Conservation (phyloP, 345 rosid genomes). For the Passiflora organensis region DNA sequence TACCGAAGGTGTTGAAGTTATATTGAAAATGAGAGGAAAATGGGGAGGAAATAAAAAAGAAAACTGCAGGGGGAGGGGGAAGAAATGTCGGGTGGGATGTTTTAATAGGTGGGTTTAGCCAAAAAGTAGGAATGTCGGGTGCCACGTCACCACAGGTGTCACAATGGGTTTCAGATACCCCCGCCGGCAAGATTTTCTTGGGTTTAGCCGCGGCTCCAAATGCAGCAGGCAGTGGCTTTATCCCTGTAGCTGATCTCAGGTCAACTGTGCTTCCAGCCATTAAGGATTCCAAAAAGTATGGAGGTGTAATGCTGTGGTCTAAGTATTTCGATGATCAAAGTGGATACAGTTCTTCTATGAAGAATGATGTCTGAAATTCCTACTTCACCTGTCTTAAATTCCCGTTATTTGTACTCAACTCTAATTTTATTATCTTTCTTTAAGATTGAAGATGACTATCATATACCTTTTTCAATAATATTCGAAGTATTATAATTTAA, state of each 20-base stretch:
- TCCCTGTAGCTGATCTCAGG: background rate
- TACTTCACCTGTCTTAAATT: background rate
- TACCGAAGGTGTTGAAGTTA: no score
- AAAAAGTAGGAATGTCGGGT: no score
- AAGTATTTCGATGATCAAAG: constrained; percentile 3
- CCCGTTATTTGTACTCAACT: background rate
- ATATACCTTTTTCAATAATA: no score
- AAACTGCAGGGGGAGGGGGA: no score
- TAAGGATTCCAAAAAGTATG: background rate
- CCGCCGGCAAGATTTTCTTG: constrained; percentile 1
- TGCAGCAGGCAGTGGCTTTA: constrained; percentile 8
- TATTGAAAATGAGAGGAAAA: no score
- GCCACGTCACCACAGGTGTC: no score
- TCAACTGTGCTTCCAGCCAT: background rate
- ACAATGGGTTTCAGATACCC: background rate
- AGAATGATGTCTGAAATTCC: background rate
- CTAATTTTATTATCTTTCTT: no score
- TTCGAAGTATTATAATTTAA: no score
- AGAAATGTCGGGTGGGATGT: no score
- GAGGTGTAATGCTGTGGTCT: constrained; percentile 6
- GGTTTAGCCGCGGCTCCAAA: constrained; percentile 2
- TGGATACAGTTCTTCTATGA: constrained; percentile 3
- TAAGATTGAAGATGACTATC: background rate
- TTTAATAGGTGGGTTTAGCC: no score
- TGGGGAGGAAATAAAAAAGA: no score